Percentiles rank a stretch among this genome's conserved stretches.
These are phyloP conservation scores for Nemania abortiva DNA, from an alignment of 2,329 filamentous ascomycete species.

Conservation along the genomic window DNA sequence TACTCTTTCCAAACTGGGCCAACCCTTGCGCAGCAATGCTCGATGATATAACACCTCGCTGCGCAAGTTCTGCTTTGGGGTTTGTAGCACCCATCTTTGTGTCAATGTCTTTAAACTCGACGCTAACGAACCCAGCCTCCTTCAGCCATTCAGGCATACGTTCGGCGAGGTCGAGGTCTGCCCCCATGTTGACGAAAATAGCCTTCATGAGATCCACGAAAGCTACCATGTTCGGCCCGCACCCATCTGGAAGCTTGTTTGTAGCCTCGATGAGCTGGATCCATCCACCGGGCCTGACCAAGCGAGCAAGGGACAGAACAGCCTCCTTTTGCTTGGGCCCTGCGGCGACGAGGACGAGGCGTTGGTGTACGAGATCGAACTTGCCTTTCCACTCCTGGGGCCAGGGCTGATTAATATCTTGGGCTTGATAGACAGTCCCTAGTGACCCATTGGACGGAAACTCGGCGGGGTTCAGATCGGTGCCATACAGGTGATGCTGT, in stretches of 20 bases:
- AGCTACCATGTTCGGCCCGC: constrained; percentile 14
- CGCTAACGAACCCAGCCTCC: constrained; percentile 22
- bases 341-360: constrained; percentile 20
- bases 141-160: constrained; percentile 16
- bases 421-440: not conserved
- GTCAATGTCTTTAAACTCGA: not conserved
- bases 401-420: constrained; percentile 12
- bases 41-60: constrained; percentile 17
- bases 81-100: constrained; percentile 22
- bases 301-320: not conserved
- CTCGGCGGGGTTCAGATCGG: too few relatives aligned
- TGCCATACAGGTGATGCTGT: constrained; percentile 1
- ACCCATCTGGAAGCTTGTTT: constrained; percentile 9
- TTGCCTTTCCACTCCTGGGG: constrained; percentile 16
- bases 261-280: constrained; percentile 28
- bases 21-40: constrained; percentile 8
- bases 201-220: constrained; percentile 21
- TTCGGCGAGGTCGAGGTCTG: constrained; percentile 5
- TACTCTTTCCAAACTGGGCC: constrained; percentile 11
- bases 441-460: too few relatives aligned
- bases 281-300: constrained; percentile 26
- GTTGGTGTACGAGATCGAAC: constrained; percentile 23
- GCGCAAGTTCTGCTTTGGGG: constrained; percentile 10
- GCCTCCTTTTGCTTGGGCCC: constrained; percentile 17
- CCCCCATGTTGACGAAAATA: constrained; percentile 14